Base-by-base conservation (phyloP, 192 early-diverging fungal species). In the Entrophospora sp. region DNA sequence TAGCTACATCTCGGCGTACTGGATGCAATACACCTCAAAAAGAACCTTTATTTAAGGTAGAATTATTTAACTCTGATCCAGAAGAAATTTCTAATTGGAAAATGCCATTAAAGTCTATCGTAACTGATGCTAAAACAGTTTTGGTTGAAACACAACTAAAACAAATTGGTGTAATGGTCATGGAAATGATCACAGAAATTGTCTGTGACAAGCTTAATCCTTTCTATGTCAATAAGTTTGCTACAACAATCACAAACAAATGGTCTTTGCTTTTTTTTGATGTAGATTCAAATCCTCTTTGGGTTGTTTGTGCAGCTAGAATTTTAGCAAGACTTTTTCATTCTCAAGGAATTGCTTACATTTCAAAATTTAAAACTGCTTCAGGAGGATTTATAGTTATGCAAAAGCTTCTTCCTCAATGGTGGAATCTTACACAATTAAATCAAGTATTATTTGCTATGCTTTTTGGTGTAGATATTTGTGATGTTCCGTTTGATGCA, bases 181-280 rank as follows among this genome's bases (percentile, higher is more conserved):
- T 88, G 70, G 82, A 84, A 53, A 88, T 86, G 83, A 64, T 88
- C 9, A 72, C 83, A 25, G 79, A 87, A 18, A 83, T 88, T 6
- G 51, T 87, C 3, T 77, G 79, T 35, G 78, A 84, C 30, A 66
- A 72, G 24, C 65, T 69, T 1, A 78, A 78, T 36, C 64, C 70
- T 16, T 70, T 71, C 14, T 74, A 77, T 37, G 76, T 81, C 2
- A 71, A 73, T 52, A 81, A 83, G 56, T 81, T 87, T 60, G 57
- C 83, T 8, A 64, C 59, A 1, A 79, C 77, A 0, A 78, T 88
- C 14, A 83, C 85, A 12, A 81, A 75, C 69, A 80, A 82, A 69
- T 88, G 86, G 86, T 74, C 86, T 4, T 53, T 85, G 20, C 69
- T 85, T 10, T 87, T 86, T 51, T 79, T 88, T 62, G 75, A 73